A percentile compares a stretch with the other conserved stretches of the same genome.
Evolutionary conservation across 73 alveolate species (phyloP).

Genomic region (Tetrahymena elliotti): DNA sequence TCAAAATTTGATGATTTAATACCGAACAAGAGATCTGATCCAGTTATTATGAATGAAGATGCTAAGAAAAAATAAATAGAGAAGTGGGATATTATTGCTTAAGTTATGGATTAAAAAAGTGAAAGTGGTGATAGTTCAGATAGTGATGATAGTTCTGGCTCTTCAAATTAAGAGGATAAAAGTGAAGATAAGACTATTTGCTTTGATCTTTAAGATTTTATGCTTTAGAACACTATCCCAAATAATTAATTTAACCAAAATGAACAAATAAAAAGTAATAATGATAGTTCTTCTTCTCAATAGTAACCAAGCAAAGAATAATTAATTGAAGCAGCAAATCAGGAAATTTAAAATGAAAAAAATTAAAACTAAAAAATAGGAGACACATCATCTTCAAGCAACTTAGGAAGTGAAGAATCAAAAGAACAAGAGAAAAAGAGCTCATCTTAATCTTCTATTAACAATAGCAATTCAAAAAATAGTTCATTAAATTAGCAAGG

Average conservation of each 20-base stretch:
- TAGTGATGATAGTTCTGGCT: background rate
- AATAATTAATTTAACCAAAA: background rate
- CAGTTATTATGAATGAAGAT: background rate
- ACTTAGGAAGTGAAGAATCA: background rate
- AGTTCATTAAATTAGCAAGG: background rate
- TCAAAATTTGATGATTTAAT: background rate
- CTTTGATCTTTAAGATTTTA: background rate
- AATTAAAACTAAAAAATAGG: background rate
- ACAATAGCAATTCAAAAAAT: background rate
- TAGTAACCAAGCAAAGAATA: background rate
- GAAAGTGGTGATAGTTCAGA: background rate
- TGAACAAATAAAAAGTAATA: background rate
- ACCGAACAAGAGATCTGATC: too few species aligned
- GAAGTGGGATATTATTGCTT: background rate
- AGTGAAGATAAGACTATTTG: background rate
- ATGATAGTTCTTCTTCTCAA: background rate
- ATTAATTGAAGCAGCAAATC: background rate
- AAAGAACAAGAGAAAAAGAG: background rate
- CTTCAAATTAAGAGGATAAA: background rate
- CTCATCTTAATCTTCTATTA: background rate
- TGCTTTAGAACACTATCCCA: background rate
- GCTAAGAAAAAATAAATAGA: background rate
- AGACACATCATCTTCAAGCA: background rate
- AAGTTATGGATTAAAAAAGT: background rate
- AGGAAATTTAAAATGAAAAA: background rate